Evolutionary conservation across 352 stramenopile species (phyloP), one percentile per base, ranked within the genome.

Genomic region (Phytophthora sp.): DNA sequence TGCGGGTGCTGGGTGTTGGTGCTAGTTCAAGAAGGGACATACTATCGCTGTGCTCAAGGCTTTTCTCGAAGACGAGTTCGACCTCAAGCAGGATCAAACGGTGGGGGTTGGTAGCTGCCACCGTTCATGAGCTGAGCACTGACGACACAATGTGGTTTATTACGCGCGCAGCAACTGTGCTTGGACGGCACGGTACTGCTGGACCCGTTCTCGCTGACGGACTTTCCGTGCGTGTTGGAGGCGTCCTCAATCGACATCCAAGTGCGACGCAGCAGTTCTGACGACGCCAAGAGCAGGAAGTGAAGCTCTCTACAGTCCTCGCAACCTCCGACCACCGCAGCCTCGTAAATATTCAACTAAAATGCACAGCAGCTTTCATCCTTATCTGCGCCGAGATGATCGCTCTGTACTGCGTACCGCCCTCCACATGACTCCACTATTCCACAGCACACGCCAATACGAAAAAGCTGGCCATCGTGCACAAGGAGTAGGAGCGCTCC

Each of bases 1-100:
- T 34, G 41, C 9, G 27, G 2, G 11, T 49, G 5, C 9, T n/a
- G 20, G 27, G n/a, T 32, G 3, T 41, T 41, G 9, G 27, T 45
- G 10, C 5, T 57, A 89, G 80, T 89, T 89, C 65, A 84, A 86
- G 41, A 89, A 87, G 49, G 80, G 80, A 0, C 80, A 89, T 31
- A 89, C 78, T 1, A 66, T 89, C 45, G 64, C 68, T 9, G 80
- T 89, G 44, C 64, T 88, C 21, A 89, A 89, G 53, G 59, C 68
- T 35, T 89, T 85, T 43, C 55, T 89, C 15, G 73, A 77, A 45
- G 77, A 84, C 4, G 77, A 89, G 52, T 81, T 59, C 48, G 76
- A 83, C 23, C 48, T 89, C 7, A 32, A 66, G 13, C 63, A 69
- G 27, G 23, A 77, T 5, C 42, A 62, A 43, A 71, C 70, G 58